Percentiles rank a stretch among this genome's conserved stretches.
phyloP scores from a whole-genome alignment of 1,284 basidiomycete genomes.

The Thelephora terrestris region DNA sequence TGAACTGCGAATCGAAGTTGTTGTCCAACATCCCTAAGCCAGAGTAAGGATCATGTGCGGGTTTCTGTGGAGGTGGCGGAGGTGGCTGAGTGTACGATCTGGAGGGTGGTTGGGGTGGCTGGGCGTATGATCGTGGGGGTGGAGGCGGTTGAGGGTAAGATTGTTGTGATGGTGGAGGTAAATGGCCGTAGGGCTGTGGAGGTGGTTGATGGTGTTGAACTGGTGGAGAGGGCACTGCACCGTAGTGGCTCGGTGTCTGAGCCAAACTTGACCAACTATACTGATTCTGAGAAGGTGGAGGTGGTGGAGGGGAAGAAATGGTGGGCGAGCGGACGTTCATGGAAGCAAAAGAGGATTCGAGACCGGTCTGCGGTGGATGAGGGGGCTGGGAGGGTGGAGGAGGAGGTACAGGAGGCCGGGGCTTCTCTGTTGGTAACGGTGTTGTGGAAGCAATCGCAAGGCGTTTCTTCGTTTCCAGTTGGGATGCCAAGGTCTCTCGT shows the following conservation, averaged over 20 bases:
- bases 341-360: conserved; percentile 43
- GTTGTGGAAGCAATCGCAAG: conserved; percentile 33
- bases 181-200: conserved; percentile 8
- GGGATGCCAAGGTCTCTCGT: conserved; percentile 55
- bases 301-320: conserved; percentile 27
- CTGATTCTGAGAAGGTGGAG: conserved; percentile 14
- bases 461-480: conserved; percentile 64
- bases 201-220: conserved; percentile 13
- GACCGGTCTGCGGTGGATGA: conserved; percentile 17
- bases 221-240: conserved; percentile 16
- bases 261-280: conserved; percentile 14
- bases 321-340: conserved; percentile 32
- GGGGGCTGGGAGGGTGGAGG: conserved; percentile 23
- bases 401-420: conserved; percentile 37
- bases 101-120: conserved; percentile 16
- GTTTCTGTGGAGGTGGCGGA: conserved; percentile 25
- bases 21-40: conserved; percentile 5
- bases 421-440: conserved; percentile 37
- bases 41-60: conserved; percentile 10
- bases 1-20: conserved; percentile 4
- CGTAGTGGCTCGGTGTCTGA: conserved; percentile 15
- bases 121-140: conserved; percentile 17
- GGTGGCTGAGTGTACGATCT: conserved; percentile 13
- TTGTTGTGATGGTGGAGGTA: conserved; percentile 28
- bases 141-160: conserved; percentile 14